These are phyloP conservation scores for Suhomyces pyralidae DNA, from an alignment of 805 yeast genomes.

Conservation along the genomic window DNA sequence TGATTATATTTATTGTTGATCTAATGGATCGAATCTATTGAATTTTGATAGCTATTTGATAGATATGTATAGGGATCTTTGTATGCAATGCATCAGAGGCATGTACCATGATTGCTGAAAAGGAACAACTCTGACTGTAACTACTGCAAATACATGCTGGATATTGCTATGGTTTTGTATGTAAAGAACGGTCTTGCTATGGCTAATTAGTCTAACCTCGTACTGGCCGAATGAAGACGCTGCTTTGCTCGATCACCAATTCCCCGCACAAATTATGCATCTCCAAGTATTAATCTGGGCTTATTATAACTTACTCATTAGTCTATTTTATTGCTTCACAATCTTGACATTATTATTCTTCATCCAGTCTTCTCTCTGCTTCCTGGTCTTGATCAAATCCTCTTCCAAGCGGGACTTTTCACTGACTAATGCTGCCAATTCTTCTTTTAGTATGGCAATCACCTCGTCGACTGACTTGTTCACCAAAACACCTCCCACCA, in stretches of 20 bases:
- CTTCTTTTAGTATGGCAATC: slow-evolving; percentile 55
- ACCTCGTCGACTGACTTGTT: slow-evolving; percentile 82
- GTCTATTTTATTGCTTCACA: slow-evolving; percentile 21
- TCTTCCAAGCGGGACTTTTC: slow-evolving; percentile 25
- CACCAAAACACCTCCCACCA: slow-evolving; percentile 91
- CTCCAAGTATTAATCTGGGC: neutral
- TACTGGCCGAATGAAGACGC: neutral
- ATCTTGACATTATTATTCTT: slow-evolving; percentile 40
- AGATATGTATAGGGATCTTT: neutral
- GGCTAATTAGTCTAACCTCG: too few relatives aligned
- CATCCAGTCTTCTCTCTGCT: slow-evolving; percentile 41
- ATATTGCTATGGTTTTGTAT: too few relatives aligned
- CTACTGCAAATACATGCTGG: neutral
- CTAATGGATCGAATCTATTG: too few relatives aligned
- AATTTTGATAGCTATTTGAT: too few relatives aligned
- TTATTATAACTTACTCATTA: neutral
- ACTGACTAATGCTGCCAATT: slow-evolving; percentile 30
- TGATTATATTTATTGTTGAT: too few relatives aligned
- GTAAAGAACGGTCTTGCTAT: too few relatives aligned
- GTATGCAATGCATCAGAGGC: neutral
- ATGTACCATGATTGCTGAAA: neutral
- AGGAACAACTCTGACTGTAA: too few relatives aligned
- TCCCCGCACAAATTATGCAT: too few relatives aligned
- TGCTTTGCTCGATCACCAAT: neutral
- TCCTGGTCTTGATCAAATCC: slow-evolving; percentile 23